phyloP scores from a whole-genome alignment of 768 basidiomycete species.

The Russula foetens region DNA sequence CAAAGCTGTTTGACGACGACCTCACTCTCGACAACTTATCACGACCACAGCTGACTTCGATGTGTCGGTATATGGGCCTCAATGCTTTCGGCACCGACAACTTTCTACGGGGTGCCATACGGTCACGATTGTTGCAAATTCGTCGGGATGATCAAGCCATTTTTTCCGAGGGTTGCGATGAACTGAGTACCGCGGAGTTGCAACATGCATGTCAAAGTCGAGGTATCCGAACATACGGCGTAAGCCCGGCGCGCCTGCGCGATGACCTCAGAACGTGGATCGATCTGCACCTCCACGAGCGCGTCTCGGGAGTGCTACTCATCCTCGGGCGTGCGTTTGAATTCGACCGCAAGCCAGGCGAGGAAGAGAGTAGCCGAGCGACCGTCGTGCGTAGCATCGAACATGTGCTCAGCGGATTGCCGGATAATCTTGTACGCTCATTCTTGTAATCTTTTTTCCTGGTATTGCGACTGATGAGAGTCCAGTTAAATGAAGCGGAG shows the following conservation, averaged over 20 bases:
- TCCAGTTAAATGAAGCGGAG: constrained; percentile 92
- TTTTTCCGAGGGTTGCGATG: constrained; percentile 79
- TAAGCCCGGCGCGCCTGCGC: constrained; percentile 80
- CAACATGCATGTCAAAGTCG: constrained; percentile 91
- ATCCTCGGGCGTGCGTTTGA: constrained; percentile 93
- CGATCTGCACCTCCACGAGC: constrained; percentile 77
- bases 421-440: constrained; percentile 78
- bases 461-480: background rate
- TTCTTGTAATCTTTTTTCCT: background rate
- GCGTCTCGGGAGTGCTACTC: constrained; percentile 89
- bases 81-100: constrained; percentile 99
- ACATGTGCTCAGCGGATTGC: constrained; percentile 83
- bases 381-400: constrained; percentile 76
- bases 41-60: constrained; percentile 94
- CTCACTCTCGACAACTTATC: constrained; percentile 97
- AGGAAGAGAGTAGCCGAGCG: constrained; percentile 77
- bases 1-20: constrained; percentile 96
- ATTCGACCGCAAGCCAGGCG: constrained; percentile 71
- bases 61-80: constrained; percentile 96
- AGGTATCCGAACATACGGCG: constrained; percentile 82
- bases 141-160: constrained; percentile 93
- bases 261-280: constrained; percentile 94
- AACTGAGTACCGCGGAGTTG: constrained; percentile 84
- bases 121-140: constrained; percentile 71
- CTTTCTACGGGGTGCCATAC: constrained; percentile 89